These are phyloP conservation scores for Plasmodium adleri DNA, from an alignment of 169 alveolate genomes.

Conservation along the genomic window DNA sequence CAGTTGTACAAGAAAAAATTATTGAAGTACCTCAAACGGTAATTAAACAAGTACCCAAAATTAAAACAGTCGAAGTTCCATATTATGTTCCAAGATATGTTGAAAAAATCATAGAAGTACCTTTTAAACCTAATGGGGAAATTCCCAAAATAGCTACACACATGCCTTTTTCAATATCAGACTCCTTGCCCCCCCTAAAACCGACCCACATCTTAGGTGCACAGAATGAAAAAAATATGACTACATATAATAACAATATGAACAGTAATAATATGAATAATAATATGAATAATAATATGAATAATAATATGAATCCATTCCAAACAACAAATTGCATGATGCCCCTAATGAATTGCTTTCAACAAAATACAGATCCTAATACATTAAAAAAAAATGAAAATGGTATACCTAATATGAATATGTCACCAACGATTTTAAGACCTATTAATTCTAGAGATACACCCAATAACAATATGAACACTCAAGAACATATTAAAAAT, in stretches of 20 bases:
- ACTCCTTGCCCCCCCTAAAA: slow-evolving; percentile 74
- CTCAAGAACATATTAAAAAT: neutral
- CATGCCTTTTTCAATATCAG: slow-evolving; percentile 74
- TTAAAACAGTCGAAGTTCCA: slow-evolving; percentile 89
- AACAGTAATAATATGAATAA: no score
- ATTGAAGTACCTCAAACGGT: slow-evolving; percentile 89
- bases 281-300: neutral
- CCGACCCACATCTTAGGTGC: slow-evolving; percentile 74
- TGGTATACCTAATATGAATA: slow-evolving; percentile 6
- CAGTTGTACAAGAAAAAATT: slow-evolving; percentile 87
- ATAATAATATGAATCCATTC: slow-evolving; percentile 28
- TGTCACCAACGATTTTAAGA: slow-evolving; percentile 41
- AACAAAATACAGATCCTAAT: slow-evolving; percentile 2
- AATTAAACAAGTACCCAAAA: slow-evolving; percentile 87
- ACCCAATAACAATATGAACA: slow-evolving; percentile 4
- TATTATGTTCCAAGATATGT: slow-evolving; percentile 90
- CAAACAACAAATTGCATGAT: slow-evolving; percentile 55
- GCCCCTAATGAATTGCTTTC: slow-evolving; percentile 49
- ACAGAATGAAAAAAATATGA: slow-evolving; percentile 39
- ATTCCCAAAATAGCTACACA: slow-evolving; percentile 70
- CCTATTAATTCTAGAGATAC: slow-evolving; percentile 17
- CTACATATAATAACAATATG: slow-evolving; percentile 6
- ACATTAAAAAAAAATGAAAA: slow-evolving; percentile 5
- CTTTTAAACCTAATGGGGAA: slow-evolving; percentile 86
- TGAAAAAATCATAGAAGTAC: slow-evolving; percentile 88